Evolutionary conservation across 1,284 basidiomycete genomes (phyloP), one percentile per base, ranked within the genome.

Genomic region (Boletus mariae): DNA sequence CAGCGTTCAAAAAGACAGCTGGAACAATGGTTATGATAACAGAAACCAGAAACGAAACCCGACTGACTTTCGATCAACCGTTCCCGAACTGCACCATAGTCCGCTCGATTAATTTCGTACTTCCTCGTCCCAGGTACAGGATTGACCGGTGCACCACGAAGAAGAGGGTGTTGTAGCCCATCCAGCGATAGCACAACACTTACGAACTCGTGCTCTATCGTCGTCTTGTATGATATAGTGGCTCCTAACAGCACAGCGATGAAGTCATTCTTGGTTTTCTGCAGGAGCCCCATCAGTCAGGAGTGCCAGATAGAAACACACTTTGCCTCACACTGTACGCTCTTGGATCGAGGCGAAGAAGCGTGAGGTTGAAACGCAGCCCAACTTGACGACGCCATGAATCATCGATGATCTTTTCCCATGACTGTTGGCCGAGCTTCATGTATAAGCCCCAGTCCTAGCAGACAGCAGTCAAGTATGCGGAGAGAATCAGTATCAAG

Each of bases 381-480:
- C 86, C 84, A 26, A 92, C 80, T 49, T 88, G 80, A 38, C 79
- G 76, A 15, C 80, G 74, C 59, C 80, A 82, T 45, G 70, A 72
- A 38, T 71, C 64, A 54, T 88, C 78, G 23, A 75, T 73, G 45
- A 88, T 76, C 35, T 80, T 73, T 55, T 79, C 75, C 80, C 81
- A 89, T 31, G 83, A 84, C 54, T 83, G 75, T 17, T 77, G 69
- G 1, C 83, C 83, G 41, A 77, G 71, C 12, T 75, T 73, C 42
- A 90, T 70, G 63, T 82, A 89, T 25, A 75, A 68, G 1, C 73
- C 67, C 92, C 92, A 94, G 40, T 82, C 76, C 80, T 90, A 42
- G 47, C 13, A 43, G 37, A 40, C 26, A 20, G 45, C 17, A 45
- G 47, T 62, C 11, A 65, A 37, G 41, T n/a, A 4, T 13, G 29